A percentile compares a stretch with the other conserved stretches of the same genome.
phyloP scores from a whole-genome alignment of 176 grass and related monocot genomes.

The Carex scoparia region DNA sequence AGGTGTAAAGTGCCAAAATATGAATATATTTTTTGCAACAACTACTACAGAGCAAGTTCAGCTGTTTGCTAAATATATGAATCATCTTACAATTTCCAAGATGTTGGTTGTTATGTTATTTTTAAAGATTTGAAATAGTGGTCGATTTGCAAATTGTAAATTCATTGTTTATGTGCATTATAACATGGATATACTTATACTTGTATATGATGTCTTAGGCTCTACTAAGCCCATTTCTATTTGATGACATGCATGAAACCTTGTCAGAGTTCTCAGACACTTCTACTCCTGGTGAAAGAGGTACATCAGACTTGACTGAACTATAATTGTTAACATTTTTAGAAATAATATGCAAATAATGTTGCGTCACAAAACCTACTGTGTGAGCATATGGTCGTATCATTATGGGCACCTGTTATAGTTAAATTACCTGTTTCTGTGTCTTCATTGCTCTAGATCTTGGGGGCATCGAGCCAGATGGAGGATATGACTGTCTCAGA shows the following conservation, averaged over 20 bases:
- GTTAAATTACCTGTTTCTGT: neutral
- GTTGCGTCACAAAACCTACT: neutral
- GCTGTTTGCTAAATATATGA: neutral
- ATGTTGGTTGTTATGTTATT: neutral
- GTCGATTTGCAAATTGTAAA: neutral
- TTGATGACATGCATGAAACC: constrained; percentile 63
- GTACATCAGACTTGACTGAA: neutral
- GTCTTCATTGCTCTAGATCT: neutral
- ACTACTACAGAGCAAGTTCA: neutral
- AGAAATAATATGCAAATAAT: neutral
- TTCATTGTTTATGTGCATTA: neutral
- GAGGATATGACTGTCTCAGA: constrained; percentile 49
- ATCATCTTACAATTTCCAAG: neutral
- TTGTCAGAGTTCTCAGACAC: constrained; percentile 39
- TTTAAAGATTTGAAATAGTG: neutral
- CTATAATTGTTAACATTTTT: neutral
- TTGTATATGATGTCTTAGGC: constrained; percentile 35
- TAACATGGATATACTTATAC: neutral
- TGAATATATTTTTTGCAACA: neutral
- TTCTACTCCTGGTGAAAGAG: constrained; percentile 29
- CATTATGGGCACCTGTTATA: neutral
- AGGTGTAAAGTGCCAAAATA: neutral
- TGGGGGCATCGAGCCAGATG: neutral
- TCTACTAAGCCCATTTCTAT: constrained; percentile 73
- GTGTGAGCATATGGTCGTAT: neutral